Base-by-base conservation (phyloP, 352 stramenopile species). In the Phytophthora foliorum region DNA sequence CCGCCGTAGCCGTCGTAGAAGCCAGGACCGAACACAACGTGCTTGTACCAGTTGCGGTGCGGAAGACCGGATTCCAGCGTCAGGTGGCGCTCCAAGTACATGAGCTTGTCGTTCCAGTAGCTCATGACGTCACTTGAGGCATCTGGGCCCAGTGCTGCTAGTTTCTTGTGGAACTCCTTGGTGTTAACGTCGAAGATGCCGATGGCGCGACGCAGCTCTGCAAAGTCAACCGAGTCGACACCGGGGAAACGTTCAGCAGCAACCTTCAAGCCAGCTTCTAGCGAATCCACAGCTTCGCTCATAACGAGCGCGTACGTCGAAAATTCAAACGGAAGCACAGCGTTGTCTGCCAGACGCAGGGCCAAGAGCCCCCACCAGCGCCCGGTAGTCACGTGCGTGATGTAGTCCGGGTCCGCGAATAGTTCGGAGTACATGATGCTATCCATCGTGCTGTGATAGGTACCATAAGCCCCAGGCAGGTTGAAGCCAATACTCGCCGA, bases 381-480 rank as follows among this genome's bases (percentile, higher is more conserved):
- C 6, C 76, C 61, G 11, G 77, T 73, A 17, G 79, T 73, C 11
- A 72, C 67, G 46, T 92, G 79, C 11, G 80, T 80, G 17, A 53
- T 39, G 57, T 84, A 93, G 25, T 67, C 54, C 22, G 86, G 84
- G 53, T 92, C 80, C 11, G 67, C 82, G 29, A 79, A 80, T 16
- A 61, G 69, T 38, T 92, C 82, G 29, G 89, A 77, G 67, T 86
- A 97, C 56, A 68, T 76, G 58, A 94, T 88, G 34, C 75, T 92
- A 72, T 96, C 90, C 76, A 94, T 96, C 21, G 90, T 85, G 55
- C 74, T 91, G 68, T 97, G 90, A 62, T 96, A 95, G 29, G 85
- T 75, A 11, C 86, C 88, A 69, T 95, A 94, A 14, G 45, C 55
- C 1, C 58, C 55, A 6, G 42, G 45, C 3, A 84, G 34, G 4